Evolutionary conservation across 345 rosid genomes (phyloP), one percentile per base, ranked within the genome.

Genomic region (Nasturtium officinale): DNA sequence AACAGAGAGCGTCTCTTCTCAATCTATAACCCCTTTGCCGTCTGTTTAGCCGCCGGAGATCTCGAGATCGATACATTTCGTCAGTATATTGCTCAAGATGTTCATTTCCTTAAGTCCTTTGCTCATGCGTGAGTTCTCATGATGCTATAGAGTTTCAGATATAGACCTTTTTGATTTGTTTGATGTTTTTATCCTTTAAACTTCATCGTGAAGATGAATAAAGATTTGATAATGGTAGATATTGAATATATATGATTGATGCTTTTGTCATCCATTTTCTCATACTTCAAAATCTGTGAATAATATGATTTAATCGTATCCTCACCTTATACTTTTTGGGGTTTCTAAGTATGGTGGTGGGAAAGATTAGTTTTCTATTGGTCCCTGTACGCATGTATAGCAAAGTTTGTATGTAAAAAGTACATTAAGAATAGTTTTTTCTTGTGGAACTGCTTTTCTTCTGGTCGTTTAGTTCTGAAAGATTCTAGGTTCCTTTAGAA

Each of bases 31-130:
- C 97, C 99, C 35, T 92, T 92, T 58, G 74, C 87, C 9, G 77
- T 92, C 69, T 80, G 69, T 76, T 81, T 96, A 73, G 98, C 94
- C 28, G 82, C 98, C 64, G 99, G 98, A 5, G 76, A 80, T 68
- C 98, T 96, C 63, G 71, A 85, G 80, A 73, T 85, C 72, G 90
- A 89, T 1, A n/a, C 83, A 15, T 96, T 92, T 77, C 80, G 90
- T 64, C 86, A 85, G 65, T 96, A 85, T 75, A 83, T 92, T 61
- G 82, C 96, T 0, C 99, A 96, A 70, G 98, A 92, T 74, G 85
- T 77, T 66, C 83, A 87, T 77, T 96, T 90, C 82, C 97, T 96
- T 32, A 92, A 89, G 72, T 87, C 99, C 61, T 92, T 87, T 62
- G 86, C 89, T 47, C 89, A 84, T 23, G 99, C 98, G 99, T 92